Conservation (phyloP, 2,329 filamentous ascomycete genomes). For the Tolypocladium ovalisporum region DNA sequence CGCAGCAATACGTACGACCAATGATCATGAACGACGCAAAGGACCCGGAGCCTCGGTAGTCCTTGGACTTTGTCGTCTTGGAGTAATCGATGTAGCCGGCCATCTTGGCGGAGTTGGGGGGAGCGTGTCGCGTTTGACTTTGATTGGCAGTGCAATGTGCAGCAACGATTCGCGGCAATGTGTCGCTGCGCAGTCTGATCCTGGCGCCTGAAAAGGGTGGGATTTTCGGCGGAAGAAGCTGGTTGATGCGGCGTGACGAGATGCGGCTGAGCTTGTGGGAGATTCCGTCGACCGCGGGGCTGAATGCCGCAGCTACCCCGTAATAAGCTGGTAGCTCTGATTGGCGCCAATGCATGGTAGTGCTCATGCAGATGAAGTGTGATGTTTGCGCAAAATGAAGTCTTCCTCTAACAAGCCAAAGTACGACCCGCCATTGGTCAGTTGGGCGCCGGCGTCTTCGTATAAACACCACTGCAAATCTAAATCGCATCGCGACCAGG, state of each 20-base stretch:
- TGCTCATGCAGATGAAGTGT: not conserved
- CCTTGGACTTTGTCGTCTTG: constrained; percentile 45
- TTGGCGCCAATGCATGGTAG: not conserved
- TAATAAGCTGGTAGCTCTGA: not conserved
- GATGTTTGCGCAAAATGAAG: not conserved
- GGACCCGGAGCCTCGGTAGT: constrained; percentile 52
- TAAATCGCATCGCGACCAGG: not conserved
- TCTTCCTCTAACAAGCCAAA: not conserved
- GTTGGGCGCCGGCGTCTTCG: not conserved
- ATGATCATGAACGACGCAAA: constrained; percentile 98
- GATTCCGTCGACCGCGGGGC: not conserved
- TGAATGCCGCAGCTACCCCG: not conserved
- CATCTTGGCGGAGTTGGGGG: constrained; percentile 13
- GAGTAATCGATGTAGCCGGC: constrained; percentile 37
- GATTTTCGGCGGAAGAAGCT: not conserved
- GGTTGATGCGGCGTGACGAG: not conserved
- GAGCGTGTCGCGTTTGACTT: not conserved
- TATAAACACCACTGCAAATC: not conserved
- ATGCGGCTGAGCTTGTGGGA: not conserved
- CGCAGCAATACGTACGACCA: constrained; percentile 63
- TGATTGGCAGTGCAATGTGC: not conserved
- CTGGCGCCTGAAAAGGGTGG: not conserved
- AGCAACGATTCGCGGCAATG: not conserved
- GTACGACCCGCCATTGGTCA: not conserved
- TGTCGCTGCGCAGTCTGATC: not conserved